Base-by-base conservation (phyloP, 108 stramenopile species). In the Nannochloropsis oceanica region DNA sequence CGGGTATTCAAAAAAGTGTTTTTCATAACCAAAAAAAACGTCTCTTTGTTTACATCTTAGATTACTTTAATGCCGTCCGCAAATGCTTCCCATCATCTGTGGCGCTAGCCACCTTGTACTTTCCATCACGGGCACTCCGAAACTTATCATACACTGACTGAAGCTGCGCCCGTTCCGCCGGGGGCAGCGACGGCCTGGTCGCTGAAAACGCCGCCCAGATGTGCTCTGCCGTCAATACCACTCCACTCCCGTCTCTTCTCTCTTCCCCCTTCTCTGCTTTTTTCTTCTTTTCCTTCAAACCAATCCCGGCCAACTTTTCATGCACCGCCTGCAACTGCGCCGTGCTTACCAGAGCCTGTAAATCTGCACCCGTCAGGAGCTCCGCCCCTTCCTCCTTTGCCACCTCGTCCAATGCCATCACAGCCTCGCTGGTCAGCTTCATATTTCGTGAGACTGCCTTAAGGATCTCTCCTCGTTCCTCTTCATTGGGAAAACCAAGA, bases 251-350 rank as follows among this genome's bases (percentile, higher is more conserved):
- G 42, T 34, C 24, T 12, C 42, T 13, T 25, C 42, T 43, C 27
- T 14, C 27, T 42, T 79, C 22, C 81, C 12, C 83, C 25, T 43
- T 24, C 20, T 42, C 26, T 12, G 26, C 84, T 18, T 11, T 27
- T 13, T 43, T 42, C 25, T 13, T 13, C 18, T 14, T 42, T 26
- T 26, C 34, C 24, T 18, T 86, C 13, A 27, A 9, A 12, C 43
- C 13, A 42, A 27, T 27, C 44, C 59, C 84, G 44, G 44, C 81
- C 1, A 87, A 83, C 20, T 87, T 81, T 8, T 44, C 26, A 83
- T 87, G 87, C 43, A 87, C 84, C 42, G 87, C 87, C 82, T 84
- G 81, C 83, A 87, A 81, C 80, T 87, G 87, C 12, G 87, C 87
- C 25, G 87, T 87, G 81, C 84, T 83, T 11, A 84, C 81, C 2